These are phyloP conservation scores for Neostapfia colusana DNA, from an alignment of 176 grass and related monocot species.

Conservation along the genomic window DNA sequence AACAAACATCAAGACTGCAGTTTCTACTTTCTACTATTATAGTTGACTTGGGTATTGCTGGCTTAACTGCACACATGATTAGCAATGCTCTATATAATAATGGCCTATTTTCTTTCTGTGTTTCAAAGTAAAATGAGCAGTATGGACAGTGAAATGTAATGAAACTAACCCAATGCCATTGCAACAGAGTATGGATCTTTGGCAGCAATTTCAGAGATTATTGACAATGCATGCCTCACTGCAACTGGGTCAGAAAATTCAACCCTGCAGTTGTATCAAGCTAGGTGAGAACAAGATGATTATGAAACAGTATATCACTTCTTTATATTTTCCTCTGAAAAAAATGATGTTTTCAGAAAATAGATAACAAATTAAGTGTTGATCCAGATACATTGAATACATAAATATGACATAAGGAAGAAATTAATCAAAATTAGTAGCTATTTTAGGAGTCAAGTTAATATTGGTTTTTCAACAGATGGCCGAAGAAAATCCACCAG, in stretches of 20 bases:
- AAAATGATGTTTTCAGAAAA: constrained; percentile 15
- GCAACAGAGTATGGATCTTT: constrained; percentile 98
- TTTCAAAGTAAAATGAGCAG: constrained; percentile 29
- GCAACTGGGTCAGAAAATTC: constrained; percentile 95
- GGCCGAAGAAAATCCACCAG: constrained; percentile 10
- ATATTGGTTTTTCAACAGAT: background rate
- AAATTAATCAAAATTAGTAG: constrained; percentile 18
- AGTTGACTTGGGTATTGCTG: background rate
- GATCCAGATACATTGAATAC: constrained; percentile 17
- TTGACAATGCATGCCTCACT: constrained; percentile 82
- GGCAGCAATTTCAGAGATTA: constrained; percentile 84
- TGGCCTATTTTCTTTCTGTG: constrained; percentile 13
- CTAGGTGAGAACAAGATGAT: constrained; percentile 26
- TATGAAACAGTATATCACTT: background rate
- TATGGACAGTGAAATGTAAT: background rate
- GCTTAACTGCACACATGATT: constrained; percentile 4
- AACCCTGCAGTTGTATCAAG: constrained; percentile 64
- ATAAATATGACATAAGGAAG: constrained; percentile 17
- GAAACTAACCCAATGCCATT: constrained; percentile 90
- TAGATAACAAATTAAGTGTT: constrained; percentile 8
- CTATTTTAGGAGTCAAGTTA: background rate
- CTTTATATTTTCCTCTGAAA: constrained; percentile 1
- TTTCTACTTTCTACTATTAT: constrained; percentile 1
- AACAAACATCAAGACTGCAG: constrained; percentile 1
- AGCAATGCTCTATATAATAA: constrained; percentile 12